Evolutionary conservation across 73 alveolate genomes (phyloP), one percentile per base, ranked within the genome.

Genomic region (Paramecium caudatum): DNA sequence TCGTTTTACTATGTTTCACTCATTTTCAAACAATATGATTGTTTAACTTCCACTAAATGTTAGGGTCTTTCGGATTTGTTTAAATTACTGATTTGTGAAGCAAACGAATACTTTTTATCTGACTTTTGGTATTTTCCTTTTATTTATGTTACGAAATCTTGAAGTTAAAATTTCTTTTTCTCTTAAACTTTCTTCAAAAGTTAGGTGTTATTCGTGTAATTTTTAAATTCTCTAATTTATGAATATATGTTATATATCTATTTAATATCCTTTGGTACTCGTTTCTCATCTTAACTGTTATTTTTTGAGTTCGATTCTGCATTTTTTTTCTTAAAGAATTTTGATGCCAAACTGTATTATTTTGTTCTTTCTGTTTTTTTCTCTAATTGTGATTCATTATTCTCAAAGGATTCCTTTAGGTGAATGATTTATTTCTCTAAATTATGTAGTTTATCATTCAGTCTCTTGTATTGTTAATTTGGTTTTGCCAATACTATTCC

Each of bases 341-440:
- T 55, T 27, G 80, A 16, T 23, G 30, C 23, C 16, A 55, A 55
- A 5, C 80, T 43, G 23, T 55, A 4, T 23, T 55, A 55, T 55
- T 55, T 55, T 55, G 13, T 55, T 55, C 80, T 55, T 7, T 55
- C 80, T 55, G 80, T 55, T 10, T 55, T 55, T 10, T 0, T 55
- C 1, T 55, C 80, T 9, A 23, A 55, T 10, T 27, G n/a, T 65
- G 27, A 36, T 13, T 30, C 9, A 65, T 65, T 33, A 15, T 17
- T 37, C 6, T 74, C 88, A 21, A 27, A 2, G 3, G 2, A 12
- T 21, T 30, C 43, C 23, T 74, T 74, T 13, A 27, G 16, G 36
- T 74, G 17, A 74, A 39, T 74, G 49, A 36, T 16, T 41, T 74
- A 13, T 19, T n/a, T 74, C 7, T 74, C 69, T 41, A 74, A 74